Base-by-base conservation (phyloP, 371 early-diverging fungal species). In the Capillidium rhysosporum region DNA sequence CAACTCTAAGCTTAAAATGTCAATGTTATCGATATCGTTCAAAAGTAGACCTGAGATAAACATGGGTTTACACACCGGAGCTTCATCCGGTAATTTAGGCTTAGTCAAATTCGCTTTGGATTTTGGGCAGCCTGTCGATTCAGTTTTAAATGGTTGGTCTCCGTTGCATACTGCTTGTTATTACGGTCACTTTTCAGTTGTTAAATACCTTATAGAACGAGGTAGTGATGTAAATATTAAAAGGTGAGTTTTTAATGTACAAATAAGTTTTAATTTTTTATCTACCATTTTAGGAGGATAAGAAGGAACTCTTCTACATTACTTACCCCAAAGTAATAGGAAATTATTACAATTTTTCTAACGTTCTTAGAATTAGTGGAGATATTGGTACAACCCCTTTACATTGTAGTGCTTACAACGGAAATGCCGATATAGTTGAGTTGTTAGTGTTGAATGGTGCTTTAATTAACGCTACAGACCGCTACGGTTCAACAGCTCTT, bases 171-270 rank as follows among this genome's bases (percentile, higher is more conserved):
- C 77, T 7, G 84, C 84, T 7, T 78, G 80, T 52, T 69, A 72
- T 44, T 77, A 72, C 56, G 68, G 68, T 31, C 77, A 81, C 43
- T 68, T 75, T 1, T 73, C 73, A 1, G 76, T 79, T 10, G 74
- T 82, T 24, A 77, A 79, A 54, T 75, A 77, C 54, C 65, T 83
- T 14, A 72, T 83, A 46, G 82, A 81, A 34, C 70, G 75, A 57
- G 84, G 82, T 25, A 79, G 80, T 21, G 75, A 80, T 62, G 73
- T 78, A 55, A 79, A 83, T 62, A 72, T 78, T 3, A 75, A 70
- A 57, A 68, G 75, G 70, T 69, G 60, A 59, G 12, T 34, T 59
- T 34, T 34, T 34, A 4, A 4, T 7, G 4, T 12, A 34, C 34
- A 34, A n/a, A n/a, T n/a, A n/a, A n/a, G n/a, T n/a, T n/a, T n/a